Conservation (phyloP, 2,329 filamentous ascomycete species). For the Stagonosporopsis chrysanthemi region DNA sequence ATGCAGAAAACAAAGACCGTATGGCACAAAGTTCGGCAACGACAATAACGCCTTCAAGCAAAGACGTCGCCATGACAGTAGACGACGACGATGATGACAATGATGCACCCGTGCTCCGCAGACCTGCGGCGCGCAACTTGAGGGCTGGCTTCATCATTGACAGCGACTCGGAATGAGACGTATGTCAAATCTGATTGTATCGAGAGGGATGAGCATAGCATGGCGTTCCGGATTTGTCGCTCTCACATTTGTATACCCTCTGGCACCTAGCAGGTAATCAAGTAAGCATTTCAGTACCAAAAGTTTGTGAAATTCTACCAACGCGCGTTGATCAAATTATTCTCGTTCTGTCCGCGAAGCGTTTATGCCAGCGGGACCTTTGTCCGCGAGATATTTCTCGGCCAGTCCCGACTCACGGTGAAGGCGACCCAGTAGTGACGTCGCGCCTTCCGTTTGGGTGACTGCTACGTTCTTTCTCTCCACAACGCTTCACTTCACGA, state of each 20-base stretch:
- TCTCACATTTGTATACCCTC: conserved; percentile 35
- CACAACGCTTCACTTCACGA: conserved; percentile 18
- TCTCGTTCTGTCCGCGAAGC: background rate
- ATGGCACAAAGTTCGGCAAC: conserved; percentile 14
- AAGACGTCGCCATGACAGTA: conserved; percentile 39
- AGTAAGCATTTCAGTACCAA: background rate
- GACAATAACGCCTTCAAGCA: conserved; percentile 6
- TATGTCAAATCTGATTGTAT: background rate
- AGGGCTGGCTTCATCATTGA: conserved; percentile 56
- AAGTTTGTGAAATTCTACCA: background rate
- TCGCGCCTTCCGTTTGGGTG: conserved; percentile 15
- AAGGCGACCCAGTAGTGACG: conserved; percentile 16
- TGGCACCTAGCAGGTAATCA: conserved; percentile 2
- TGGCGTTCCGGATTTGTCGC: conserved; percentile 27
- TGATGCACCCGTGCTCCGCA: conserved; percentile 44
- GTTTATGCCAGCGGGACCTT: background rate
- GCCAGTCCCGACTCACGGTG: background rate
- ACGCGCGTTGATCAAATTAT: background rate
- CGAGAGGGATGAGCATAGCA: conserved; percentile 21
- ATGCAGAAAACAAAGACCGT: conserved; percentile 30
- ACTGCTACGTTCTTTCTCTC: conserved; percentile 27
- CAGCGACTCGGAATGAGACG: conserved; percentile 52
- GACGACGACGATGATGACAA: conserved; percentile 51
- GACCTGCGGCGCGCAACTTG: conserved; percentile 46
- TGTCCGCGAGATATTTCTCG: background rate